Conservation (phyloP, 306 rosid species). For the Castanea mollissima region DNA sequence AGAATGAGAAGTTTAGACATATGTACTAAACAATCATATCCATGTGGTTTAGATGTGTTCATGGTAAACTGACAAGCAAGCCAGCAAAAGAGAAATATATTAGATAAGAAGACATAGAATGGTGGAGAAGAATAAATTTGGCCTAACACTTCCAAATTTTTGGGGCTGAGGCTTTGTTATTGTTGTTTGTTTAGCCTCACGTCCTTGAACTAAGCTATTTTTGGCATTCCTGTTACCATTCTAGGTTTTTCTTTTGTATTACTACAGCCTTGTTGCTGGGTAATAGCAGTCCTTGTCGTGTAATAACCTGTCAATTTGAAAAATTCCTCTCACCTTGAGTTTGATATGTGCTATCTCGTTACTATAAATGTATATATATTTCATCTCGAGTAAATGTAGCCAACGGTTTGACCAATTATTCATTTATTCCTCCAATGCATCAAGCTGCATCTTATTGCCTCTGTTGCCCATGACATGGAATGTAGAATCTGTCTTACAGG, state of each 20-base stretch:
- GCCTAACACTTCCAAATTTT: too few species aligned
- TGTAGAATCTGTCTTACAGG: constrained; percentile 42
- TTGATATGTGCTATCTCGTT: neutral
- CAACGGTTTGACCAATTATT: neutral
- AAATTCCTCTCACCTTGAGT: neutral
- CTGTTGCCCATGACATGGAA: constrained; percentile 10
- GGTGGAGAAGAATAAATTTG: too few species aligned
- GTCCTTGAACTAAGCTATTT: neutral
- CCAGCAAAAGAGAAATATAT: neutral
- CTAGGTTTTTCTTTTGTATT: constrained; percentile 3
- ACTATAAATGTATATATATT: too few species aligned
- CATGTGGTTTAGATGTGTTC: neutral
- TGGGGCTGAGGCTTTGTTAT: neutral
- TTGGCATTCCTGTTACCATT: neutral
- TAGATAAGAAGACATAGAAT: neutral
- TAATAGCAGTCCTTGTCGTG: neutral
- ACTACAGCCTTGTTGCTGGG: neutral
- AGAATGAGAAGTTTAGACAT: neutral
- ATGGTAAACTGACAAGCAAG: neutral
- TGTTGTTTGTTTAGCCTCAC: neutral
- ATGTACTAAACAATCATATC: neutral
- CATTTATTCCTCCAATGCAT: neutral
- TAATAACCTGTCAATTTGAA: neutral
- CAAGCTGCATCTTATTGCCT: neutral
- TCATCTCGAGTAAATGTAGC: neutral